phyloP scores from a whole-genome alignment of 2,329 filamentous ascomycete species.

The Venturia aucupariae region DNA sequence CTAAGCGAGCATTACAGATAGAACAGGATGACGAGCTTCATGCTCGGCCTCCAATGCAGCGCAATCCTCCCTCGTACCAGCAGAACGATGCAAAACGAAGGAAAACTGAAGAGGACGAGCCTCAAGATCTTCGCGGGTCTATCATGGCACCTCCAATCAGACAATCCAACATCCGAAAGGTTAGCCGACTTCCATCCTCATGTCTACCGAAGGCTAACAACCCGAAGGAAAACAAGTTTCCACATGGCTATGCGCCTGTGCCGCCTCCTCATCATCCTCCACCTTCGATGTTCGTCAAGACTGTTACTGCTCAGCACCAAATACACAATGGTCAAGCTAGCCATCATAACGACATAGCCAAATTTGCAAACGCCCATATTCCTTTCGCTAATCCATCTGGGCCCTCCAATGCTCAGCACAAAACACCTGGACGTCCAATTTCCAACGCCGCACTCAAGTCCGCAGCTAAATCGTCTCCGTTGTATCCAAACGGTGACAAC shows the following conservation, averaged over 20 bases:
- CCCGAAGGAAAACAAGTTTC: slow-evolving; percentile 55
- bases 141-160: slow-evolving; percentile 79
- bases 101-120: slow-evolving; percentile 60
- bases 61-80: slow-evolving; percentile 43
- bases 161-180: slow-evolving; percentile 66
- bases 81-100: slow-evolving; percentile 70
- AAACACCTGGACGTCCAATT: slow-evolving; percentile 56
- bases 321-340: slow-evolving; percentile 50
- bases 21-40: slow-evolving; percentile 50
- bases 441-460: slow-evolving; percentile 30
- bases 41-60: slow-evolving; percentile 45
- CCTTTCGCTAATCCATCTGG: slow-evolving; percentile 60
- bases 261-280: slow-evolving; percentile 40
- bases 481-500: slow-evolving; percentile 78
- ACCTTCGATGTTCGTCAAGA: slow-evolving; percentile 51
- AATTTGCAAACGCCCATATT: slow-evolving; percentile 80
- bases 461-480: slow-evolving; percentile 63
- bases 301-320: slow-evolving; percentile 58
- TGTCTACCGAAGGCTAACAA: slow-evolving; percentile 24
- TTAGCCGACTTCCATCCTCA: slow-evolving; percentile 33
- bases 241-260: slow-evolving; percentile 52
- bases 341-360: slow-evolving; percentile 69
- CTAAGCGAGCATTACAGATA: slow-evolving; percentile 65
- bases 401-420: slow-evolving; percentile 27
- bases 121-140: slow-evolving; percentile 49